Conservation (phyloP, 2,329 filamentous ascomycete species). For the Aspergillus sp. region DNA sequence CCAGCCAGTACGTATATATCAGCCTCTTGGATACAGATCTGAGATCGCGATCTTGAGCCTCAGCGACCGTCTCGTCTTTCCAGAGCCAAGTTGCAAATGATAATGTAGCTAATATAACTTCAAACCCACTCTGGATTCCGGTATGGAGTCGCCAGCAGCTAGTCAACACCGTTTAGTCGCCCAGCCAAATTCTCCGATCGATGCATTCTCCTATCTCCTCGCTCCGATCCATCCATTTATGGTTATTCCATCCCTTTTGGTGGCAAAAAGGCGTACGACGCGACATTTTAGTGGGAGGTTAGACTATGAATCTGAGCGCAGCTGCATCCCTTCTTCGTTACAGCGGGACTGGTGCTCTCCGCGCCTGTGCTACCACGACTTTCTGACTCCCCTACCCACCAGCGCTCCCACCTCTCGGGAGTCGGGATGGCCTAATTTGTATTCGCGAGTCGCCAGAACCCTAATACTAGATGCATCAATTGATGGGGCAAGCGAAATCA, state of each 20-base stretch:
- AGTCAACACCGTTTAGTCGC: no score
- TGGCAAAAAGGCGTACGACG: neutral
- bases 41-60: neutral
- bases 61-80: neutral
- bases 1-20: neutral
- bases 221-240: neutral
- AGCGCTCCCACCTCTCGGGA: no score
- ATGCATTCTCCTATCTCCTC: neutral
- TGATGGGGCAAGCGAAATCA: no score
- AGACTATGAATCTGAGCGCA: neutral
- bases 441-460: no score
- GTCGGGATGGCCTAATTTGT: no score
- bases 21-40: neutral
- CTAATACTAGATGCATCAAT: no score
- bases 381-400: no score
- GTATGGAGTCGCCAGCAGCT: neutral
- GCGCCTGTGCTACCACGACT: no score
- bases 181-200: constrained; percentile 1
- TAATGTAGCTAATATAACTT: neutral
- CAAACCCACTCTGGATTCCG: neutral
- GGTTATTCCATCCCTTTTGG: neutral
- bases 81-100: neutral
- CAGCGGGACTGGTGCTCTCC: no score
- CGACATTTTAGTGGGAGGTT: neutral
- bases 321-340: neutral